phyloP scores from a whole-genome alignment of 352 stramenopile genomes.

The Pythium aphanidermatum region DNA sequence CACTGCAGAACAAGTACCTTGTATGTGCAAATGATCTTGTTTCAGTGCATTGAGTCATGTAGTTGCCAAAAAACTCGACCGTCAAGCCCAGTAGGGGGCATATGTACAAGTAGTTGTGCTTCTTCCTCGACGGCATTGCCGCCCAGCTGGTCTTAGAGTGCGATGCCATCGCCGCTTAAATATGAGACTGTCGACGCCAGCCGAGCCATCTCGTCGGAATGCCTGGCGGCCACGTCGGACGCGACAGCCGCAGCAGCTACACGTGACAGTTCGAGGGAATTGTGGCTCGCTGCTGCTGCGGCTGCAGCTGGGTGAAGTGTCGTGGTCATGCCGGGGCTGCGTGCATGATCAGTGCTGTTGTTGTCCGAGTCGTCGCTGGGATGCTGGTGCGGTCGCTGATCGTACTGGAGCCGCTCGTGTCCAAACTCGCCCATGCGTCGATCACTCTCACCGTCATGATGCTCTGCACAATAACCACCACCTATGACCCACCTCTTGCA shows the following conservation, averaged over 20 bases:
- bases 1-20: too few relatives aligned
- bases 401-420: slow-evolving; percentile 5
- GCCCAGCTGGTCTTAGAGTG: slow-evolving; percentile 35
- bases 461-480: slow-evolving; percentile 63
- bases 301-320: slow-evolving; percentile 5
- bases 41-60: too few relatives aligned
- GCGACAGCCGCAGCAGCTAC: slow-evolving; percentile 11
- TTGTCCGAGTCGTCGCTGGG: slow-evolving; percentile 23
- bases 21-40: too few relatives aligned
- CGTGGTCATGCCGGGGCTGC: too few relatives aligned
- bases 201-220: slow-evolving; percentile 51
- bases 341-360: too few relatives aligned
- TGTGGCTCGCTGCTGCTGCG: slow-evolving; percentile 12
- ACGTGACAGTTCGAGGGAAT: slow-evolving; percentile 12
- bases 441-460: slow-evolving; percentile 41
- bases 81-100: too few relatives aligned
- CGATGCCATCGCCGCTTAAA: slow-evolving; percentile 65
- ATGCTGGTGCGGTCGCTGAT: slow-evolving; percentile 27
- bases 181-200: slow-evolving; percentile 51
- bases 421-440: slow-evolving; percentile 15
- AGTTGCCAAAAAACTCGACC: too few relatives aligned
- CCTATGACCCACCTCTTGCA: slow-evolving; percentile 82
- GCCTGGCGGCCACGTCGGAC: slow-evolving; percentile 37
- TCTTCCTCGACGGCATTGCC: too few relatives aligned
- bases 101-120: too few relatives aligned